Evolutionary conservation across 345 rosid species (phyloP).

Genomic region (Carallia pectinifolia): DNA sequence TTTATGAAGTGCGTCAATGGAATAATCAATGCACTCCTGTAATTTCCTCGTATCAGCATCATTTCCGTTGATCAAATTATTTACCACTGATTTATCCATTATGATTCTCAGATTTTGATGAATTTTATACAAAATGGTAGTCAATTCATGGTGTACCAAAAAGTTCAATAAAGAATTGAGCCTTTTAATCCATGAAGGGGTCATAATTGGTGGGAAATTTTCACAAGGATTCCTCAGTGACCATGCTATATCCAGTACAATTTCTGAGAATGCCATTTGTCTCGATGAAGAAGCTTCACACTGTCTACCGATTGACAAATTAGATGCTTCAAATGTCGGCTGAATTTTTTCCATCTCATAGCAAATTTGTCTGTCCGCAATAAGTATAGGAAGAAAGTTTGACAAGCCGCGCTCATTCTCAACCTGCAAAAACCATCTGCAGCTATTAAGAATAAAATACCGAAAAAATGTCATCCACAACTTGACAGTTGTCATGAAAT

Average conservation of each 20-base stretch:
- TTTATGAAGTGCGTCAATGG: slow-evolving; percentile 31
- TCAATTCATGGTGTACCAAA: slow-evolving; percentile 52
- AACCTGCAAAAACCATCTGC: slow-evolving; percentile 47
- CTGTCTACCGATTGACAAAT: slow-evolving; percentile 35
- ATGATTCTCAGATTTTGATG: slow-evolving; percentile 48
- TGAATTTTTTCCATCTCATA: slow-evolving; percentile 69
- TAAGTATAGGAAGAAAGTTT: slow-evolving; percentile 77
- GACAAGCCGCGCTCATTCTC: slow-evolving; percentile 89
- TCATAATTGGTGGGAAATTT: slow-evolving; percentile 33
- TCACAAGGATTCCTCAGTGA: slow-evolving; percentile 67
- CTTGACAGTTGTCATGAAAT: not conserved
- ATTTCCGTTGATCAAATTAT: slow-evolving; percentile 25
- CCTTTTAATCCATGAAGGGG: slow-evolving; percentile 66
- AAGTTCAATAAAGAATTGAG: slow-evolving; percentile 52
- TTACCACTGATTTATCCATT: slow-evolving; percentile 36
- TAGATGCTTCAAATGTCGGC: slow-evolving; percentile 48
- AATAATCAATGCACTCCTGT: slow-evolving; percentile 44
- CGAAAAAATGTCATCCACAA: not conserved
- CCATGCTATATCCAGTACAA: slow-evolving; percentile 85
- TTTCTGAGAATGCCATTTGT: slow-evolving; percentile 55
- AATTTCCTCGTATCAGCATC: slow-evolving; percentile 45
- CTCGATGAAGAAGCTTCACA: slow-evolving; percentile 44
- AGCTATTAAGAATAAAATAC: not conserved
- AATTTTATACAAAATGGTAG: slow-evolving; percentile 52
- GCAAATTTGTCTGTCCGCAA: slow-evolving; percentile 70